Conservation (phyloP, 83 land plant species). For the Thuja plicata region DNA sequence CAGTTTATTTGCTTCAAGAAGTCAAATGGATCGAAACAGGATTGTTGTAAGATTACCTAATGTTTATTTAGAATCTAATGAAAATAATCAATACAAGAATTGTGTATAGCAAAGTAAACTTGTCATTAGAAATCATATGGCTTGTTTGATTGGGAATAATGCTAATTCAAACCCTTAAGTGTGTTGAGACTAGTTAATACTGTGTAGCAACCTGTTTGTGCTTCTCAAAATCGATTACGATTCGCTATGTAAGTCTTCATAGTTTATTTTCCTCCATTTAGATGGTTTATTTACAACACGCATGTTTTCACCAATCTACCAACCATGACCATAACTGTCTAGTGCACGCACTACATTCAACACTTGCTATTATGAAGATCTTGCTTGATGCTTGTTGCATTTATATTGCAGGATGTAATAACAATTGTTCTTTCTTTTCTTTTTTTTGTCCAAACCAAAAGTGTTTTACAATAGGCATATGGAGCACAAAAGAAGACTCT, state of each 20-base stretch:
- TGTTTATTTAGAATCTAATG: neutral
- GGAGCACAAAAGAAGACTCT: neutral
- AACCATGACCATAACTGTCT: neutral
- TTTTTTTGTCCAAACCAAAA: neutral
- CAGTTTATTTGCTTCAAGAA: neutral
- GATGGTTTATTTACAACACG: too few species aligned
- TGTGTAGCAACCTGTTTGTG: neutral
- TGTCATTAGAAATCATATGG: neutral
- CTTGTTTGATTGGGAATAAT: neutral
- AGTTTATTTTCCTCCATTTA: too few species aligned
- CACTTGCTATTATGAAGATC: neutral
- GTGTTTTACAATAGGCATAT: neutral
- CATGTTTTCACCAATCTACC: neutral
- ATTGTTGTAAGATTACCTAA: neutral
- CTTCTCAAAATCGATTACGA: neutral
- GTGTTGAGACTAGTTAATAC: neutral
- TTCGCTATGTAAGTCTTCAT: neutral
- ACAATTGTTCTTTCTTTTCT: neutral
- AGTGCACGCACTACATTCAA: neutral
- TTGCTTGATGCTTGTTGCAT: neutral
- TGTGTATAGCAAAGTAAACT: neutral
- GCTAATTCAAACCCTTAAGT: neutral
- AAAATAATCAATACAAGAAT: neutral
- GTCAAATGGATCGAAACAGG: neutral
- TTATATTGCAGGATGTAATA: neutral